Conservation (phyloP, 2,329 filamentous ascomycete species). For the Aspergillus sp. region DNA sequence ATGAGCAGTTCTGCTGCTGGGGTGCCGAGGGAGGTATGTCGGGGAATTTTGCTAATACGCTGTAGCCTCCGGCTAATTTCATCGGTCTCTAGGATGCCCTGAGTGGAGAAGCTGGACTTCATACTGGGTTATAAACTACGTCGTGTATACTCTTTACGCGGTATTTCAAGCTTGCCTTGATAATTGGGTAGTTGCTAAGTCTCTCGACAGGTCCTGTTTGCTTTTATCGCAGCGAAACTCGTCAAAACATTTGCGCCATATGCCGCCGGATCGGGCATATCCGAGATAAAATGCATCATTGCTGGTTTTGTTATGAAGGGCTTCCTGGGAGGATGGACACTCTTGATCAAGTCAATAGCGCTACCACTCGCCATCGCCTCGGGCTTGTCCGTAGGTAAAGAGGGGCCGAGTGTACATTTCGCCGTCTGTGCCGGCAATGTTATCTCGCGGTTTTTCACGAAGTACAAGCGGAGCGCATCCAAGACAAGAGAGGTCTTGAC, state of each 20-base stretch:
- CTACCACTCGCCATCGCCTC: conserved; percentile 92
- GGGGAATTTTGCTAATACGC: neutral
- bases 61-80: conserved; percentile 1
- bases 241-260: conserved; percentile 95
- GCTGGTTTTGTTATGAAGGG: conserved; percentile 99
- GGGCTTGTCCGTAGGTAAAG: conserved; percentile 92
- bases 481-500: conserved; percentile 96
- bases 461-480: conserved; percentile 87
- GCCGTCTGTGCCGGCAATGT: conserved; percentile 97
- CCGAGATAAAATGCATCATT: conserved; percentile 99
- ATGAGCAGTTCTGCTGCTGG: conserved; percentile 98
- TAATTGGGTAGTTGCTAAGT: conserved; percentile 5
- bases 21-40: conserved; percentile 78
- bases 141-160: conserved; percentile 85
- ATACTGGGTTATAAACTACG: conserved; percentile 77
- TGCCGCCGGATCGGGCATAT: conserved; percentile 94
- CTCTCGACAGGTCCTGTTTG: conserved; percentile 70
- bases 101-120: conserved; percentile 91
- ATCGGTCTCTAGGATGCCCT: conserved; percentile 64
- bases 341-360: conserved; percentile 91
- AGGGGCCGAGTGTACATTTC: conserved; percentile 98
- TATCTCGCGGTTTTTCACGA: conserved; percentile 88
- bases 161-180: conserved; percentile 50
- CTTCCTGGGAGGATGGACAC: conserved; percentile 87
- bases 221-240: conserved; percentile 78